phyloP scores from a whole-genome alignment of 192 early-diverging fungal species.

The Paraglomus occultum region DNA sequence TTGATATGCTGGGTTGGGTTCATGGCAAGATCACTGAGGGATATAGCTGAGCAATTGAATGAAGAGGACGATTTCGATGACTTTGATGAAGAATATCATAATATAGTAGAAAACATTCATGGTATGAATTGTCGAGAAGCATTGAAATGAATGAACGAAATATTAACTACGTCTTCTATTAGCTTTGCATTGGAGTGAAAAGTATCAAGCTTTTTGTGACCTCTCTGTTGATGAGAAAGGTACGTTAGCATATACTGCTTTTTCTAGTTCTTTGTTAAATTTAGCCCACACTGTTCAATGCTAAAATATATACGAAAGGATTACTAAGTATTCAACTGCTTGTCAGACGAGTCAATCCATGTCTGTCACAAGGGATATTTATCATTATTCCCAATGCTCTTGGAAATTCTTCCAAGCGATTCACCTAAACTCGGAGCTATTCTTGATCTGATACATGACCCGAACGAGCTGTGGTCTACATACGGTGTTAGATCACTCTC shows the following conservation, averaged over 20 bases:
- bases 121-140: slow-evolving; percentile 27
- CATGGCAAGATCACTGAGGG: slow-evolving; percentile 51
- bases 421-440: slow-evolving; percentile 69
- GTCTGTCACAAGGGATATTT: slow-evolving; percentile 75
- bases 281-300: too few species aligned
- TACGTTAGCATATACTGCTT: slow-evolving; percentile 15
- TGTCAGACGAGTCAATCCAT: slow-evolving; percentile 43
- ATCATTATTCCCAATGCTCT: slow-evolving; percentile 78
- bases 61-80: slow-evolving; percentile 56
- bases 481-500: slow-evolving; percentile 68
- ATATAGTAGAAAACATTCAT: slow-evolving; percentile 56
- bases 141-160: background rate
- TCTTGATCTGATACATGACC: slow-evolving; percentile 75
- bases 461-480: slow-evolving; percentile 76
- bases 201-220: slow-evolving; percentile 62
- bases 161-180: background rate
- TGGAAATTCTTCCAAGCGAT: slow-evolving; percentile 68
- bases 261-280: background rate
- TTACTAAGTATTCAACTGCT: background rate
- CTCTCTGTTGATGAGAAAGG: slow-evolving; percentile 54
- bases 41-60: slow-evolving; percentile 57
- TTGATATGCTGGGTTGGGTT: slow-evolving; percentile 77
- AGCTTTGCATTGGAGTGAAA: slow-evolving; percentile 72
- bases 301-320: background rate
- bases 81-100: slow-evolving; percentile 50